A percentile compares a stretch with the other conserved stretches of the same genome.
Evolutionary conservation across 768 basidiomycete genomes (phyloP).

Genomic region (Kwoniella sp.): DNA sequence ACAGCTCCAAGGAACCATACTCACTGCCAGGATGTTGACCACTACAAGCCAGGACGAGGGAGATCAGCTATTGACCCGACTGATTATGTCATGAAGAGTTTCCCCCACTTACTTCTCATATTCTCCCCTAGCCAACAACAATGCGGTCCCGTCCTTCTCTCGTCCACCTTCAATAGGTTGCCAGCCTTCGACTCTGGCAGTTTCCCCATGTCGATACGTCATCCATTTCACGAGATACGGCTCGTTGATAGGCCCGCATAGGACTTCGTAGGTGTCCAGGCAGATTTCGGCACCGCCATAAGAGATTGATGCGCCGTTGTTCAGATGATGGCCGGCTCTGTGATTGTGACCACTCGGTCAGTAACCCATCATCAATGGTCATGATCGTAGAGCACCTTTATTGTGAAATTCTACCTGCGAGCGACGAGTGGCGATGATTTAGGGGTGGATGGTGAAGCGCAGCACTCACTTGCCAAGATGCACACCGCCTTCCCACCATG

Average conservation of each 20-base stretch:
- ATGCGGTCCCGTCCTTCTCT: slow-evolving; percentile 40
- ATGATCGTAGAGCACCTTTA: background rate
- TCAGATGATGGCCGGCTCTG: slow-evolving; percentile 38
- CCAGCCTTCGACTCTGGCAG: slow-evolving; percentile 36
- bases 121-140: slow-evolving; percentile 49
- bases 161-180: slow-evolving; percentile 52
- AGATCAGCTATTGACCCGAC: slow-evolving; percentile 5
- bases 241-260: slow-evolving; percentile 44
- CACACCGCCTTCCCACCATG: slow-evolving; percentile 50
- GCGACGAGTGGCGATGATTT: background rate
- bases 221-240: slow-evolving; percentile 47
- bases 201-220: slow-evolving; percentile 43
- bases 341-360: background rate
- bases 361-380: background rate
- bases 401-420: no score
- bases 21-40: slow-evolving; percentile 50
- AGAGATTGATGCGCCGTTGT: slow-evolving; percentile 44
- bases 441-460: background rate
- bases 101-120: slow-evolving; percentile 51
- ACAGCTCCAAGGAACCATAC: slow-evolving; percentile 4
- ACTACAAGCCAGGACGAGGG: slow-evolving; percentile 11
- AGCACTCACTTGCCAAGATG: slow-evolving; percentile 51
- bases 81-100: no score
- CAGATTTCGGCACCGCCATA: slow-evolving; percentile 48
- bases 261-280: slow-evolving; percentile 48